Evolutionary conservation across 768 basidiomycete genomes (phyloP), one percentile per base, ranked within the genome.

Genomic region (Kwoniella pini): DNA sequence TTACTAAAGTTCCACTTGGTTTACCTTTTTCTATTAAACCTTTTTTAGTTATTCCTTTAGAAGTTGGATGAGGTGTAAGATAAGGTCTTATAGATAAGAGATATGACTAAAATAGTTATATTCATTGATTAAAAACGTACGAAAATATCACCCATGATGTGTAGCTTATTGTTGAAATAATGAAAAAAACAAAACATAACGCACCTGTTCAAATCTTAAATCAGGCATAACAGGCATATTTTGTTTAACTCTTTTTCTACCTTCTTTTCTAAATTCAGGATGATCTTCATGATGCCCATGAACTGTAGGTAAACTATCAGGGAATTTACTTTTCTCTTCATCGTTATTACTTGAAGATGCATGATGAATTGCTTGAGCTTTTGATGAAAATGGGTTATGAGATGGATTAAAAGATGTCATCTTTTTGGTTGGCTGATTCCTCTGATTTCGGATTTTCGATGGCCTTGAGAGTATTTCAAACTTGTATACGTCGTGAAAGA

Each of bases 331-430:
- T 7, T 68, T 64, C n/a, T 39, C n/a, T 13, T 45, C 39, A 12
- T 55, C 42, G 51, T 42, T 28, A 11, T 62, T 54, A 17, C 17
- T 33, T 17, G 36, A 24, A n/a, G 60, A 38, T 40, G 19, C 53
- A 27, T 56, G 62, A 54, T 74, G 68, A 1, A 76, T 58, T 10
- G 77, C 77, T 52, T 78, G 75, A 9, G 65, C 77, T 13, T 60
- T 54, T 0, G 53, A 43, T 17, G 45, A 63, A 56, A 71, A 70
- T 26, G 70, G 69, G 54, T 68, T 65, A 52, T 78, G 77, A 3
- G 67, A 67, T 24, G 77, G 77, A 57, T 78, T 60, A 54, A 76
- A 68, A 28, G 72, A 57, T 10, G 77, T 78, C 77, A 78, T 78
- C 33, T 7, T n/a, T n/a, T n/a, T n/a, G n/a, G n/a, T n/a, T 36